Evolutionary conservation across 192 early-diverging fungal genomes (phyloP).

Genomic region (Borealophlyctis nickersoniae): DNA sequence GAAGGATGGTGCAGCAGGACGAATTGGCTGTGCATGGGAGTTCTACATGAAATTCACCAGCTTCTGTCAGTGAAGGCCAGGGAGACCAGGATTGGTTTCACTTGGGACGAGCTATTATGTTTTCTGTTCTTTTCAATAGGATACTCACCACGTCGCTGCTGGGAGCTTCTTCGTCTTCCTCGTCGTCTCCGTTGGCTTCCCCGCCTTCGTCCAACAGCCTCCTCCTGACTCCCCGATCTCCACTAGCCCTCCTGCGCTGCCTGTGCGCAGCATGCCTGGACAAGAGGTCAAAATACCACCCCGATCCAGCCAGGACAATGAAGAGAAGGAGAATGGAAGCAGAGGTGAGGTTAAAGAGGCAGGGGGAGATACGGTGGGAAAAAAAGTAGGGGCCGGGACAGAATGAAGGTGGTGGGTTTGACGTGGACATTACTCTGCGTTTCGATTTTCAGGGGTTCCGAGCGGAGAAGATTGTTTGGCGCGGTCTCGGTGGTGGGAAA

Average conservation of each 20-base stretch:
- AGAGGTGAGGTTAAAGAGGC: slow-evolving; percentile 13
- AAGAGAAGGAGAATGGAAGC: slow-evolving; percentile 15
- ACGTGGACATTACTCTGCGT: too few species aligned
- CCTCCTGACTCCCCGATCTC: not conserved
- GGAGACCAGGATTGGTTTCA: too few species aligned
- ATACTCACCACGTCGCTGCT: too few species aligned
- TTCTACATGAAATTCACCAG: not conserved
- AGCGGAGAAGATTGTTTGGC: too few species aligned
- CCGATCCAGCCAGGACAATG: slow-evolving; percentile 16
- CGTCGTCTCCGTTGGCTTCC: not conserved
- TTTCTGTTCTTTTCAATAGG: too few species aligned
- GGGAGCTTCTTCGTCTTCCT: too few species aligned
- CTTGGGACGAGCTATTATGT: too few species aligned
- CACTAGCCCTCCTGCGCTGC: not conserved
- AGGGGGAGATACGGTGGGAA: slow-evolving; percentile 10
- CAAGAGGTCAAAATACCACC: slow-evolving; percentile 18
- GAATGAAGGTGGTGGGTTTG: too few species aligned
- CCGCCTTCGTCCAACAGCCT: slow-evolving; percentile 1
- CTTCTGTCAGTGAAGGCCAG: too few species aligned
- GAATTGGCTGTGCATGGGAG: not conserved
- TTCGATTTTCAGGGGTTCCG: too few species aligned
- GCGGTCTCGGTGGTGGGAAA: too few species aligned
- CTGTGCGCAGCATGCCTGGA: not conserved
- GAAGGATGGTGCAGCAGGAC: not conserved
- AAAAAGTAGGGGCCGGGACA: slow-evolving; percentile 26